A percentile compares a stretch with the other conserved stretches of the same genome.
Conservation (phyloP, 169 alveolate genomes). For the Plasmodium yoelii region DNA sequence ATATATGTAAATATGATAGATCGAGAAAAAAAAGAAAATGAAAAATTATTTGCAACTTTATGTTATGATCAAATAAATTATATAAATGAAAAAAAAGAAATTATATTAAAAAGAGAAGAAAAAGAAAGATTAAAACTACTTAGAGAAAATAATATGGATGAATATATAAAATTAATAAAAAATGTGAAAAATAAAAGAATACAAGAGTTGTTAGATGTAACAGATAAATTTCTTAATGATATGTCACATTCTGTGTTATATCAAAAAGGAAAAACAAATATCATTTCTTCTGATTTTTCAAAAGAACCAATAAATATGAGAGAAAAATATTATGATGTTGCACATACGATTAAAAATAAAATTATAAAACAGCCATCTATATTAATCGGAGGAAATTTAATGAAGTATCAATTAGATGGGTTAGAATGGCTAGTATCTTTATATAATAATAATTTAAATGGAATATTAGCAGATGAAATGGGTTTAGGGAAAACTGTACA, state of each 20-base stretch:
- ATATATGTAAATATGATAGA: neutral
- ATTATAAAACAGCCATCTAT: slow-evolving; percentile 89
- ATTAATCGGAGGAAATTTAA: slow-evolving; percentile 79
- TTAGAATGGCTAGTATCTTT: slow-evolving; percentile 95
- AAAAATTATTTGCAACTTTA: slow-evolving; percentile 8
- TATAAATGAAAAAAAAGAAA: slow-evolving; percentile 23
- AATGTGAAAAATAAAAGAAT: slow-evolving; percentile 94
- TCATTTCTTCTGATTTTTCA: neutral
- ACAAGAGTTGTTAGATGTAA: slow-evolving; percentile 93
- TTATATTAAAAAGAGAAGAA: slow-evolving; percentile 62
- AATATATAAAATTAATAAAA: slow-evolving; percentile 90
- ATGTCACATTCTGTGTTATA: slow-evolving; percentile 70
- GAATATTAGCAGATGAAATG: slow-evolving; percentile 99
- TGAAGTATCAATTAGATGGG: slow-evolving; percentile 94
- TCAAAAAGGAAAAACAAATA: slow-evolving; percentile 11
- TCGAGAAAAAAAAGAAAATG: slow-evolving; percentile 24
- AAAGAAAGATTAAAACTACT: slow-evolving; percentile 83
- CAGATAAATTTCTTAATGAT: slow-evolving; percentile 94
- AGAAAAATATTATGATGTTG: slow-evolving; percentile 90
- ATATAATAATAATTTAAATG: slow-evolving; percentile 95
- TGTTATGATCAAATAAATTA: slow-evolving; percentile 44
- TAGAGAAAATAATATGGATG: slow-evolving; percentile 94
- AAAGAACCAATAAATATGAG: slow-evolving; percentile 1
- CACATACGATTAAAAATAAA: slow-evolving; percentile 93
- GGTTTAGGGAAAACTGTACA: slow-evolving; percentile 98